phyloP scores from a whole-genome alignment of 345 rosid species.

The Atalantia buxifolia region DNA sequence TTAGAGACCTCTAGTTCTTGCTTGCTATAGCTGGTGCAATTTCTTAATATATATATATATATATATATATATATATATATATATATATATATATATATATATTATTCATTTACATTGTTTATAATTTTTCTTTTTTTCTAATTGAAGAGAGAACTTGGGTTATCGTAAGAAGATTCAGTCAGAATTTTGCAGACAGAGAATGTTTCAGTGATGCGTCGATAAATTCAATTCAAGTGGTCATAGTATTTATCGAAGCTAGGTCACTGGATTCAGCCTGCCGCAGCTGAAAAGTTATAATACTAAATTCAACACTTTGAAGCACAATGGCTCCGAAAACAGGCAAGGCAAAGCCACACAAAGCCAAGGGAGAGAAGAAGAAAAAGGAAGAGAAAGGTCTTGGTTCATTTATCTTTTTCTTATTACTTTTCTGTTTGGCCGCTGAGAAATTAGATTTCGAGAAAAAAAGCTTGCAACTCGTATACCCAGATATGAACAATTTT shows the following conservation, averaged over 20 bases:
- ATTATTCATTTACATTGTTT: neutral
- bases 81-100: too few species aligned
- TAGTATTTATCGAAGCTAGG: constrained; percentile 13
- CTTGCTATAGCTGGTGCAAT: neutral
- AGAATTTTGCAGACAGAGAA: constrained; percentile 7
- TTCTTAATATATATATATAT: neutral
- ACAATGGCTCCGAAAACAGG: constrained; percentile 89
- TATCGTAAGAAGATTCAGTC: constrained; percentile 15
- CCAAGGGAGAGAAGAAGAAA: constrained; percentile 81
- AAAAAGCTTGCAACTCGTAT: neutral
- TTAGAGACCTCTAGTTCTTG: neutral
- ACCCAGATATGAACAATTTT: neutral
- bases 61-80: too few species aligned
- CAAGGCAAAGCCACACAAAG: constrained; percentile 67
- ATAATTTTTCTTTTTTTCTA: neutral
- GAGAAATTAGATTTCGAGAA: neutral
- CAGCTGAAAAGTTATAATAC: neutral
- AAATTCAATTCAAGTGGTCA: constrained; percentile 23
- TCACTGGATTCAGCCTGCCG: neutral
- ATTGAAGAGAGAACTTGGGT: neutral
- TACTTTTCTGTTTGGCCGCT: neutral
- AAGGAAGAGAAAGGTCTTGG: constrained; percentile 81
- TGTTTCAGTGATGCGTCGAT: constrained; percentile 7
- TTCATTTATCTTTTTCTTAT: neutral
- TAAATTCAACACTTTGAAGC: constrained; percentile 10